These are phyloP conservation scores for Macrophomina pseudophaseolina DNA, from an alignment of 2,329 filamentous ascomycete genomes.

Conservation along the genomic window DNA sequence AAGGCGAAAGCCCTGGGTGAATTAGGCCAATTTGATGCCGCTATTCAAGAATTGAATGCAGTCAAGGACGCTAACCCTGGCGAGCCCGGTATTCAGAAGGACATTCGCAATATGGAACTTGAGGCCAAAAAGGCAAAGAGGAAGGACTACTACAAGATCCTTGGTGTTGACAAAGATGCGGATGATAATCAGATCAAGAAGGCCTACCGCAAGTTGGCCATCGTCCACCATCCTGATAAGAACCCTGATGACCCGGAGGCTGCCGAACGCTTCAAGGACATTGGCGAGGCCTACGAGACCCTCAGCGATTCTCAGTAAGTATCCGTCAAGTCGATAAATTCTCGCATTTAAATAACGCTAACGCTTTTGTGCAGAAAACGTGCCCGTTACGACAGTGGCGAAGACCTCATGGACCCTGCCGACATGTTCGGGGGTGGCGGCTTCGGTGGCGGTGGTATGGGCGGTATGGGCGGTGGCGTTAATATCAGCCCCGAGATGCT, in stretches of 20 bases:
- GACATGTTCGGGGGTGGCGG: constrained; percentile 79
- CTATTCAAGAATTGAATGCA: constrained; percentile 84
- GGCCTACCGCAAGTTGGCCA: constrained; percentile 93
- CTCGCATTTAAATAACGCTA: neutral
- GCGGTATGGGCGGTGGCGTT: constrained; percentile 58
- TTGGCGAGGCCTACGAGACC: constrained; percentile 95
- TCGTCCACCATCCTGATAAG: constrained; percentile 96
- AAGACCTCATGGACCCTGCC: constrained; percentile 84
- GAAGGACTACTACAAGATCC: constrained; percentile 99
- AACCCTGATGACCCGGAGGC: constrained; percentile 85
- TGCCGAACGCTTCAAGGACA: constrained; percentile 94
- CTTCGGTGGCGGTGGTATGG: constrained; percentile 40
- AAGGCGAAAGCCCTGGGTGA: constrained; percentile 88
- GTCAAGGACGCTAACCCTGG: constrained; percentile 82
- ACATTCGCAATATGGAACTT: constrained; percentile 87
- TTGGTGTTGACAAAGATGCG: constrained; percentile 85
- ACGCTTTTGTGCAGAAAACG: constrained; percentile 64
- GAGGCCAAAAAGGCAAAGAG: constrained; percentile 97
- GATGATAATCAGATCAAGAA: constrained; percentile 89
- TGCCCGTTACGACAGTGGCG: constrained; percentile 87
- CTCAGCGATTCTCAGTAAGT: constrained; percentile 90
- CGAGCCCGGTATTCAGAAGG: constrained; percentile 79
- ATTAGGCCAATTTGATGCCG: constrained; percentile 89
- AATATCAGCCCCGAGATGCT: constrained; percentile 42
- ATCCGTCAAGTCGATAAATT: neutral